These are phyloP conservation scores for Cadophora sp. DNA, from an alignment of 2,329 filamentous ascomycete genomes.

Conservation along the genomic window DNA sequence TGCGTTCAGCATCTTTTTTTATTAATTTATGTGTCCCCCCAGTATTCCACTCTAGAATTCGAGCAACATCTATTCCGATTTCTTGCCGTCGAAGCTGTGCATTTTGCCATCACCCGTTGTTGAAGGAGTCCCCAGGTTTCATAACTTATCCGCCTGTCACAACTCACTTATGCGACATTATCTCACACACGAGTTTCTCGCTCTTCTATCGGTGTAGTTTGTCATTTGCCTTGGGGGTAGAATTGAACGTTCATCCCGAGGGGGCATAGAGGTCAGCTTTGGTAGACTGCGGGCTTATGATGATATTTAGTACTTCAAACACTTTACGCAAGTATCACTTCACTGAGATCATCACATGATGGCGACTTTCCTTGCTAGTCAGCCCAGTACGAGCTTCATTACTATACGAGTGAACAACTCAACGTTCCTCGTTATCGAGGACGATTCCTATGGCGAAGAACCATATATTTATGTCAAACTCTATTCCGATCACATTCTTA, in stretches of 20 bases:
- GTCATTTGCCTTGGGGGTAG: not conserved
- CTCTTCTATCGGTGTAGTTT: not conserved
- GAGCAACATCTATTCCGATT: not conserved
- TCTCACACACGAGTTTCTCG: not conserved
- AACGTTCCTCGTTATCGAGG: conserved; percentile 53
- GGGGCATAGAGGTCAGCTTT: not conserved
- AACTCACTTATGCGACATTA: not conserved
- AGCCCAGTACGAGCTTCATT: conserved; percentile 45
- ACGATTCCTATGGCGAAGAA: conserved; percentile 51
- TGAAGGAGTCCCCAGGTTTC: not conserved
- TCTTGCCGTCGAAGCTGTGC: not conserved
- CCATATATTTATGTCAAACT: conserved; percentile 56
- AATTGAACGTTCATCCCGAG: not conserved
- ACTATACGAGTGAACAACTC: conserved; percentile 48
- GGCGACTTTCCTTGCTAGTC: not conserved
- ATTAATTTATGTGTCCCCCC: not conserved
- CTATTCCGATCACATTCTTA: conserved; percentile 47
- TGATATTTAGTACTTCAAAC: not conserved
- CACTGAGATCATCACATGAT: not conserved
- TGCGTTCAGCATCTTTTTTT: not conserved
- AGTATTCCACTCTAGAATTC: not conserved
- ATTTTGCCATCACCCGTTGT: not conserved
- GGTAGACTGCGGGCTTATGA: not conserved
- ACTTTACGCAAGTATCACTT: not conserved
- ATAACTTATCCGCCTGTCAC: conserved; percentile 12